Percentiles rank a stretch among this genome's conserved stretches.
Conservation (phyloP, 2,329 filamentous ascomycete species). For the Neofusicoccum umdonicola region DNA sequence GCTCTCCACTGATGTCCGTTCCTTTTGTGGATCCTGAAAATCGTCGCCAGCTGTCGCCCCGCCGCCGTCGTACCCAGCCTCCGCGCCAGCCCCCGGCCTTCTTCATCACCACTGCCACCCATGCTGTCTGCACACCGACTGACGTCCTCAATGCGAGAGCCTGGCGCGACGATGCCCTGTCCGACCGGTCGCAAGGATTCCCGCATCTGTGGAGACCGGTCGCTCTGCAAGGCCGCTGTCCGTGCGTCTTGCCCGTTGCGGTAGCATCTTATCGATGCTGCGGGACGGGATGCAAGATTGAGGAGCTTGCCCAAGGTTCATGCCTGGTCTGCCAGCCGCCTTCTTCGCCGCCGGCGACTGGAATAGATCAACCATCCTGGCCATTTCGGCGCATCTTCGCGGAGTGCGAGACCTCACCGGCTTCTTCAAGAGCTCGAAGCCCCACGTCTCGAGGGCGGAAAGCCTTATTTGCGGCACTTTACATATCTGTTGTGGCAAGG, state of each 20-base stretch:
- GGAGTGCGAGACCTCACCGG: not conserved
- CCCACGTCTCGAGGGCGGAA: not conserved
- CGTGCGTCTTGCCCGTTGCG: not conserved
- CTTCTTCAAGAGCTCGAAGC: not conserved
- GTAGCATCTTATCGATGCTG: not conserved
- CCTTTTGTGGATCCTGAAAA: conserved; percentile 1
- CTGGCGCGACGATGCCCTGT: not conserved
- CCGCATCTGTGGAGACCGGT: not conserved
- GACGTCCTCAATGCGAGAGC: not conserved
- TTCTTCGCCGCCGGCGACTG: not conserved
- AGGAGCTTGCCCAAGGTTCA: not conserved
- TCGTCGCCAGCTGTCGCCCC: not conserved
- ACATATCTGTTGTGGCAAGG: not conserved
- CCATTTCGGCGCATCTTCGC: not conserved
- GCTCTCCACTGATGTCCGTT: conserved; percentile 7
- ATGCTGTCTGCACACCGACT: not conserved
- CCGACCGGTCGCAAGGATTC: not conserved
- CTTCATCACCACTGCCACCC: not conserved
- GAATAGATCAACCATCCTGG: not conserved
- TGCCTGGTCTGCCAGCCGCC: not conserved
- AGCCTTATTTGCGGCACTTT: not conserved
- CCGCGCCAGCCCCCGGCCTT: not conserved
- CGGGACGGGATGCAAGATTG: not conserved
- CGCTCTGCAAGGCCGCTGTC: not conserved
- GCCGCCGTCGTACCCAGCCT: conserved; percentile 8